Evolutionary conservation across 1,284 basidiomycete genomes (phyloP), one percentile per base, ranked within the genome.

Genomic region (Vanrija humicola): DNA sequence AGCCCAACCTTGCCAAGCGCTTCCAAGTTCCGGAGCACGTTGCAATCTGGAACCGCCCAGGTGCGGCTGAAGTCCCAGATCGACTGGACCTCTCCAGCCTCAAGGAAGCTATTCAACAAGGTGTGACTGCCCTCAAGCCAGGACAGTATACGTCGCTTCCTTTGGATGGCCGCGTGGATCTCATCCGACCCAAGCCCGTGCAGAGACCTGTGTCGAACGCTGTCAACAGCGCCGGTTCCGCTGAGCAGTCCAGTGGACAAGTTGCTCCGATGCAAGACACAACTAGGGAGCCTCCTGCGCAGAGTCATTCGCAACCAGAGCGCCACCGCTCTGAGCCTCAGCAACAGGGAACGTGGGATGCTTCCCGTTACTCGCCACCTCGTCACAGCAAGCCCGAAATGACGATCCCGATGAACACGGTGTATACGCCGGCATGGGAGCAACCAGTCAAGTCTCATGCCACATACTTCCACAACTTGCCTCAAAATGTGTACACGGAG

Each of bases 61-160:
- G 58, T 64, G 42, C 62, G 68, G 5, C 23, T 14, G 21, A 28
- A 15, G 19, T 23, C 21, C 56, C 62, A 57, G 62, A 55, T 62
- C 65, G 76, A 15, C 72, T 89, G 12, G 83, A 81, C 52, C 78
- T 92, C 54, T 86, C 86, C 26, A 85, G 88, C 46, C 79, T 93
- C 52, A 84, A 83, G 58, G 81, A 79, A 43, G 77, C 88, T 14
- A 84, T 87, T 5, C 75, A 88, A 16, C 78, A 83, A 58, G 87
- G 87, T 10, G 77, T 85, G 10, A 56, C 62, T 23, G 43, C 65
- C 3, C 52, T 67, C 29, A 80, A 80, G 15, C 82, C 85, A 62
- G 88, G 87, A n/a, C 81, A 84, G 58, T 94, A 93, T 68, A 80
- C 79, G 40, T 86, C 83, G 50, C 69, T 94, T 72, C 92, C 93